Conservation (phyloP, 257 asterid genomes). For the Catharanthus roseus region DNA sequence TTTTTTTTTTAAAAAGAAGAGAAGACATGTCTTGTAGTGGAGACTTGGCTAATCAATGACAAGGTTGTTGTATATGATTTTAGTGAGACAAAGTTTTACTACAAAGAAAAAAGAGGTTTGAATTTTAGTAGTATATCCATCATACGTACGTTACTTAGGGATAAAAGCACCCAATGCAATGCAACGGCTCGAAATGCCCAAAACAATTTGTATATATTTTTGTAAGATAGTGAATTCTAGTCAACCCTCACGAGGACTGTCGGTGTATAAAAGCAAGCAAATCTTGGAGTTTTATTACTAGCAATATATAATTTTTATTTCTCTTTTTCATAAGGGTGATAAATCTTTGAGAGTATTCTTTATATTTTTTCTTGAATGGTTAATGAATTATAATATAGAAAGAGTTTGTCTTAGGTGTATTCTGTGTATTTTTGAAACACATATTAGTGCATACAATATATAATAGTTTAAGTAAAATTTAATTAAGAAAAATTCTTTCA, state of each 20-base stretch:
- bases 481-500: too few species aligned
- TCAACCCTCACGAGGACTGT: conserved; percentile 20
- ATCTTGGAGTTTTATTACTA: background rate
- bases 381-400: too few species aligned
- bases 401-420: too few species aligned
- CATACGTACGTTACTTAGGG: too few species aligned
- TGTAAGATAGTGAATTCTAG: conserved; percentile 6
- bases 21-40: conserved; percentile 15
- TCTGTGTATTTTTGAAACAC: too few species aligned
- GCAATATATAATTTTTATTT: too few species aligned
- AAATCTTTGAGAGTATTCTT: background rate
- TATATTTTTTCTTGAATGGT: too few species aligned
- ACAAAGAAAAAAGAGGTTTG: background rate
- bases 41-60: background rate
- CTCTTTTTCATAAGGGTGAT: background rate
- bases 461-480: too few species aligned
- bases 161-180: background rate
- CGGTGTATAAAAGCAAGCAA: conserved; percentile 14
- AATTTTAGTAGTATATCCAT: background rate
- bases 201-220: background rate
- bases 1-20: conserved; percentile 5
- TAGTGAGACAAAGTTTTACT: conserved; percentile 5
- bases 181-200: conserved; percentile 15
- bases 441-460: too few species aligned
- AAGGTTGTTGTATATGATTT: background rate